These are phyloP conservation scores for Raphanus hybrid DNA, from an alignment of 441 rosid genomes.

Conservation along the genomic window DNA sequence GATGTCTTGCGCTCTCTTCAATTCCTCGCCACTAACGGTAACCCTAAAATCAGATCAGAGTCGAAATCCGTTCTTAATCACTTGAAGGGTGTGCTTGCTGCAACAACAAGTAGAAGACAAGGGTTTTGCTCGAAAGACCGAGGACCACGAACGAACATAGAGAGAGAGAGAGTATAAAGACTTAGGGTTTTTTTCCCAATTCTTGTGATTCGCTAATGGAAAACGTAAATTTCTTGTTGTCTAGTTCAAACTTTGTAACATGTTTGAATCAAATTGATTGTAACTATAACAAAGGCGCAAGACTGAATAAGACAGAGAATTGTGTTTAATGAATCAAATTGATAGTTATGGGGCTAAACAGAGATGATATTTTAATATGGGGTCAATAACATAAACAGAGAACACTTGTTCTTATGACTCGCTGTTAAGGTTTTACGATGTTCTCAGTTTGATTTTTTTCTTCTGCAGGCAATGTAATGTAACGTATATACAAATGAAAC, in stretches of 20 bases:
- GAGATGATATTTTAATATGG: background rate
- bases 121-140: background rate
- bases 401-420: background rate
- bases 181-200: background rate
- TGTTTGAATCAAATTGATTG: background rate
- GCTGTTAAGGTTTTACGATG: background rate
- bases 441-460: background rate
- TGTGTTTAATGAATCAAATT: background rate
- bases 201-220: background rate
- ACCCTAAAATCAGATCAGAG: slow-evolving; percentile 38
- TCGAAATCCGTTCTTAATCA: slow-evolving; percentile 20
- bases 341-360: background rate
- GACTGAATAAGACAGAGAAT: background rate
- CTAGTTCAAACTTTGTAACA: background rate
- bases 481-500: slow-evolving; percentile 26
- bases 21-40: slow-evolving; percentile 24
- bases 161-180: background rate
- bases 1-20: background rate
- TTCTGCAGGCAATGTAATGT: background rate
- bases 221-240: background rate
- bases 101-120: background rate
- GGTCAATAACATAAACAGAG: background rate
- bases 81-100: slow-evolving; percentile 9
- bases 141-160: background rate
- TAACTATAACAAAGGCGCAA: background rate